Evolutionary conservation across 345 rosid species (phyloP), one percentile per base, ranked within the genome.

Genomic region (Combretum micranthum): DNA sequence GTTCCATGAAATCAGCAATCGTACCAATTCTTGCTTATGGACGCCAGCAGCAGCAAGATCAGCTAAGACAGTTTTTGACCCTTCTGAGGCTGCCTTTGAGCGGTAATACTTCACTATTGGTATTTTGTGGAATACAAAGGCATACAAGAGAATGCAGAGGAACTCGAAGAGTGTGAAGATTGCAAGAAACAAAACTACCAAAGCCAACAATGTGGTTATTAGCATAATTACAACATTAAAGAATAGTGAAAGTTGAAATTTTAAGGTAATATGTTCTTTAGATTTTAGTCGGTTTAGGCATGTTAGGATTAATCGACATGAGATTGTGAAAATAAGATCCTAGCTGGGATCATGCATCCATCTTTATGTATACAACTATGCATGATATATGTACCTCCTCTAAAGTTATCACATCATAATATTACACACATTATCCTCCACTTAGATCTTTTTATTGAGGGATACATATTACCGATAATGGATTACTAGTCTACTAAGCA

Each of bases 21-120:
- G 9, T 32, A 32, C 39, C 39, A 11, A 62, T 46, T 64, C 55
- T 47, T 66, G 67, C 43, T 63, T 69, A 51, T 78, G 77, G 69
- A 93, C 82, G 45, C 97, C n/a, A n/a, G n/a, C 96, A 56, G 84
- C 96, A 22, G 77, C 94, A 65, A 93, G 91, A 66, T 86, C 97
- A 57, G 89, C 87, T 54, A 60, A 42, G 53, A 93, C 96, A 47
- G 90, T 93, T 65, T 72, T 85, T 3, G 96, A 83, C 69, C 99
- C 99, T 83, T 93, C 97, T 2, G 64, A 75, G n/a, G 96, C 85
- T 0, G 97, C 97, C 75, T 87, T 93, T 0, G 85, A n/a, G 21
- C 91, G 81, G 64, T 81, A 93, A 71, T 93, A 80, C 64, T 85
- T 89, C 57, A 89, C 91, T 2, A 89, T 72, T 1, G 97, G 87